Evolutionary conservation across 164 flowering plant genomes (phyloP), one percentile per base, ranked within the genome.

Genomic region (Saururus chinensis): DNA sequence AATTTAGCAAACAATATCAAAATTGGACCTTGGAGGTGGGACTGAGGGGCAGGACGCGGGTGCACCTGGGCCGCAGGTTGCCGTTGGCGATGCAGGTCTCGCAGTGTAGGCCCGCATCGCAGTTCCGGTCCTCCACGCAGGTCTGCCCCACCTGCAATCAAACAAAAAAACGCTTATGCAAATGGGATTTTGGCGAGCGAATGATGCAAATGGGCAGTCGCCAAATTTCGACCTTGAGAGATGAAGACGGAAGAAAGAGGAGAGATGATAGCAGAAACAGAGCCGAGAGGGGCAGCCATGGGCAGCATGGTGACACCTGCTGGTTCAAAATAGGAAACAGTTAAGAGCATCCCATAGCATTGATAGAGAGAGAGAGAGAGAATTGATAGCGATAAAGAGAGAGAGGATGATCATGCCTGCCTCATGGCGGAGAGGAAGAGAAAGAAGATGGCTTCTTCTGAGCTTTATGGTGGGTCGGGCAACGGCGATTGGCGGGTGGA

Each of bases 81-180:
- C 84, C 83, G 56, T 83, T 74, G 0, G 96, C 86, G 0, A 77
- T 5, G 62, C 97, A 90, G 0, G 92, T 80, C 62, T 85, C 88
- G 71, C 98, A 90, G 68, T 86, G 95, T 58, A 89, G 60, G 0
- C 98, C 98, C 0, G 78, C 10, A 68, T 79, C 85, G 61, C 97
- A 90, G 75, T 77, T 78, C 2, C 70, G 67, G 66, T 84, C 64
- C 41, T 55, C 57, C 0, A 67, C 67, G 57, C 99, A 93, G 12
- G 82, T 83, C 59, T 74, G 68, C 60, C 96, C 96, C 9, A 75
- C 68, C 87, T 84, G 23, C 35, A 26, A 24, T 19, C 4, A 17
- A 37, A 53, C n/a, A 19, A 35, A 21, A 17, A 9, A 61, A 60
- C 20, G 26, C 22, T 9, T 0, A 61, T 17, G 35, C 25, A 22